Base-by-base conservation (phyloP, 2,329 filamentous ascomycete genomes). In the Colletotrichum orchidophilum region DNA sequence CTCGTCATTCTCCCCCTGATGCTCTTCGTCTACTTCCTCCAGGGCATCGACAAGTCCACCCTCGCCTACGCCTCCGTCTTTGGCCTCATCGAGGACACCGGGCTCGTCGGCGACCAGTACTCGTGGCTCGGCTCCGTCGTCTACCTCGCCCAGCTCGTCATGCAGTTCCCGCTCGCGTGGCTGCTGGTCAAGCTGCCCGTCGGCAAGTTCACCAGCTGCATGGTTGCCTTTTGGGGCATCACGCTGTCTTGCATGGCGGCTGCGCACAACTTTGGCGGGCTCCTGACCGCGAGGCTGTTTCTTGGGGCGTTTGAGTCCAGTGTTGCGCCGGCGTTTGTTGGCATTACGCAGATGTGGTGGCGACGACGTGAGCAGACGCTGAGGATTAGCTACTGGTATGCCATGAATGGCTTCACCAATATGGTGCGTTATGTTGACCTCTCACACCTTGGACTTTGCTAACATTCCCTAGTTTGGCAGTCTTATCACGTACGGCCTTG, bases 111-210 rank as follows among this genome's bases (percentile, higher is more conserved):
- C 18, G 82, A 88, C 59, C 84, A 92, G 83, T 85, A 82, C 74
- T 90, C 88, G 1, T 91, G 88, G 88, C 85, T 91, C 0, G 87
- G 88, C 0, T 90, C 87, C 1, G 86, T 91, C 62, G 80, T 91
- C 15, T 91, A 88, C 75, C 80, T 90, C n/a, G 88, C 88, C 1
- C 87, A 90, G 75, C 83, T 91, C 9, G 80, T 88, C 13, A 86
- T 89, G 81, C 88, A 91, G 74, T 87, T 87, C 1, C 79, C 88
- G 0, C 83, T 88, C 5, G 87, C 88, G 0, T 83, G 83, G 66
- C 75, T 87, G 5, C 81, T 89, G 0, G 86, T 88, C 31, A 86
- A 87, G 73, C 74, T 88, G 0, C 88, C 87, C 0, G 86, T 85
- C 0, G 87, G 87, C 18, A 89, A 89, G 74, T 84, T 90, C 49